Conservation (phyloP, 495 filamentous ascomycete genomes). For the Penicillium bovifimosum region DNA sequence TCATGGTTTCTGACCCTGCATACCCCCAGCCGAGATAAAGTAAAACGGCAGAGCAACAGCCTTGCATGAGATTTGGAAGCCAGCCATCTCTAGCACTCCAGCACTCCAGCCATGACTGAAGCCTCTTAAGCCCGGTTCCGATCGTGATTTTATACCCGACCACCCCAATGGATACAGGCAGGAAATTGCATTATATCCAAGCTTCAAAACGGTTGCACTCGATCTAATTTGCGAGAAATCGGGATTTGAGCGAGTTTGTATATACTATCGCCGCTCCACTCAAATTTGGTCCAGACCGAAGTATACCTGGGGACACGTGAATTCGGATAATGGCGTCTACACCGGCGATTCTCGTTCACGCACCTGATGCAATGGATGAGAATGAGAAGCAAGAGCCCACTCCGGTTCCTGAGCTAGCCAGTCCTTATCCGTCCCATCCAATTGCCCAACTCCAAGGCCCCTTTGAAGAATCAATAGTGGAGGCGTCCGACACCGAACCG, state of each 20-base stretch:
- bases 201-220: background rate
- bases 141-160: constrained; percentile 1
- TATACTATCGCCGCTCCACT: no score
- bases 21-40: background rate
- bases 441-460: constrained; percentile 82
- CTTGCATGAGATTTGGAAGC: background rate
- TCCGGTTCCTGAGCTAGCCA: constrained; percentile 4
- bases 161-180: background rate
- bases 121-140: background rate
- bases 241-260: background rate
- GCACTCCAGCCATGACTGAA: background rate
- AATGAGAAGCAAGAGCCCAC: background rate
- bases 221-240: background rate
- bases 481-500: constrained; percentile 50
- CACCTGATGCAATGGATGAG: background rate
- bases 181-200: background rate
- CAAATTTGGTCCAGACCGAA: no score
- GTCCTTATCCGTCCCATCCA: constrained; percentile 59
- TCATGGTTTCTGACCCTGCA: background rate
- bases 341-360: background rate
- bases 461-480: constrained; percentile 86
- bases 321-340: background rate
- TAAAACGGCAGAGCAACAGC: background rate
- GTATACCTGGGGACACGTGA: background rate
- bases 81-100: background rate